These are phyloP conservation scores for Phytophthora sp. DNA, from an alignment of 352 stramenopile genomes.

Conservation along the genomic window DNA sequence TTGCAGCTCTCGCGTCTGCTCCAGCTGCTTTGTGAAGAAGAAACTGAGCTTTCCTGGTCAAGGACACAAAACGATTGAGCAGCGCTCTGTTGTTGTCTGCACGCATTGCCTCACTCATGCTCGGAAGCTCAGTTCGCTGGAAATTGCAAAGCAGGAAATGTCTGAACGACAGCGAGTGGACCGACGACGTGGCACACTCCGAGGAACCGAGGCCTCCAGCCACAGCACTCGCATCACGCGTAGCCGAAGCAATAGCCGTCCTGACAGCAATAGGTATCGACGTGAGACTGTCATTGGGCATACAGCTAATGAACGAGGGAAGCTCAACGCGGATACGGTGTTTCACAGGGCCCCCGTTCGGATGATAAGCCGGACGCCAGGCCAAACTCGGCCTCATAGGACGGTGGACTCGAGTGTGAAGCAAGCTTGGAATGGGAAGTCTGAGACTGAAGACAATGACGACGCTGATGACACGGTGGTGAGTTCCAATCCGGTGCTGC, in stretches of 20 bases:
- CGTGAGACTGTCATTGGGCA: constrained; percentile 9
- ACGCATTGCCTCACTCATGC: constrained; percentile 44
- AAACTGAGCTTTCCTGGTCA: constrained; percentile 44
- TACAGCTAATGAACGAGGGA: constrained; percentile 10
- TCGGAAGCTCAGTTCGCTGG: constrained; percentile 35
- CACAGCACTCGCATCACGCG: constrained; percentile 12
- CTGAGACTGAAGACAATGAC: constrained; percentile 25
- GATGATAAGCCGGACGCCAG: constrained; percentile 2
- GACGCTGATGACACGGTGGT: constrained; percentile 11
- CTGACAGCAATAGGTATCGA: constrained; percentile 5
- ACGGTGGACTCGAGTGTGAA: constrained; percentile 20
- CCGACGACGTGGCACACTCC: constrained; percentile 14
- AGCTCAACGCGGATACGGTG: constrained; percentile 14
- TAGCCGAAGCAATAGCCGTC: constrained; percentile 25
- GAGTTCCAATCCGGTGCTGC: constrained; percentile 9
- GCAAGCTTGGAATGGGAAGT: constrained; percentile 30
- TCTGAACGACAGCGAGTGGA: constrained; percentile 17
- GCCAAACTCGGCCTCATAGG: constrained; percentile 19
- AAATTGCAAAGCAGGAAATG: constrained; percentile 41
- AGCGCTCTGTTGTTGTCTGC: constrained; percentile 40
- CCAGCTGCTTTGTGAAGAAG: constrained; percentile 44
- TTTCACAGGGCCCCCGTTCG: constrained; percentile 18
- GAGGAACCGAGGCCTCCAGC: neutral
- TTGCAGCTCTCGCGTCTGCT: constrained; percentile 42
- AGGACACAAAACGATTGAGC: constrained; percentile 39